Percentiles rank a stretch among this genome's conserved stretches.
These are phyloP conservation scores for Nigrospora osmanthi DNA, from an alignment of 2,329 filamentous ascomycete species.

Conservation along the genomic window DNA sequence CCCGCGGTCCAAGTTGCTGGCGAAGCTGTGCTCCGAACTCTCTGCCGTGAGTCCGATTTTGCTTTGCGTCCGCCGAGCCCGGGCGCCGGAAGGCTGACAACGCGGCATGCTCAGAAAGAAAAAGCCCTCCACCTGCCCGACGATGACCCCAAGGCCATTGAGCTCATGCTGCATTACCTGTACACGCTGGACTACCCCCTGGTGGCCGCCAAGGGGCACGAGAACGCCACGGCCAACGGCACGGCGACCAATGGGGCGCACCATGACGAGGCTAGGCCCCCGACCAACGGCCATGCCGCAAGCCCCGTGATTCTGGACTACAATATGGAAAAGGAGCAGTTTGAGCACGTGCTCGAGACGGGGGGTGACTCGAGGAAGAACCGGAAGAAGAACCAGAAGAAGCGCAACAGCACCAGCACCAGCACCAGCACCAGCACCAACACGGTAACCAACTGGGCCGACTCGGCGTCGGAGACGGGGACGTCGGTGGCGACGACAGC, in stretches of 20 bases:
- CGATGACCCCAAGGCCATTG: slow-evolving; percentile 8
- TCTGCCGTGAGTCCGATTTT: background rate
- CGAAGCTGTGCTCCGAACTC: background rate
- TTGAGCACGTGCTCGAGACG: background rate
- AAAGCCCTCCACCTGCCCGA: slow-evolving; percentile 4
- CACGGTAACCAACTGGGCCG: background rate
- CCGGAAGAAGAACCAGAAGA: slow-evolving; percentile 3
- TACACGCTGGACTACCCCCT: slow-evolving; percentile 11
- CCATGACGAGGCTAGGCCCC: too few relatives aligned
- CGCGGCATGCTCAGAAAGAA: background rate
- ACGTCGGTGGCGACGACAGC: background rate
- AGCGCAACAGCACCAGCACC: background rate
- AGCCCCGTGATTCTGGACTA: background rate
- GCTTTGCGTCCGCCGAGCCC: too few relatives aligned
- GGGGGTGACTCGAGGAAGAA: slow-evolving; percentile 1
- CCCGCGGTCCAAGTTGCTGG: slow-evolving; percentile 3
- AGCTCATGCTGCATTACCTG: slow-evolving; percentile 9
- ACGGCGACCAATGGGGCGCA: too few relatives aligned
- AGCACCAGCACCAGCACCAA: too few relatives aligned
- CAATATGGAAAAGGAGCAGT: slow-evolving; percentile 4
- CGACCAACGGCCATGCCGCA: too few relatives aligned
- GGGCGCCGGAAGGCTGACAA: too few relatives aligned
- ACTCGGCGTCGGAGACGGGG: background rate
- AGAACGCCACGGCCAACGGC: background rate
- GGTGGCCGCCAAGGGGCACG: background rate